Evolutionary conservation across 2,329 filamentous ascomycete species (phyloP), one percentile per base, ranked within the genome.

Genomic region (Aspergillus hiratsukae): DNA sequence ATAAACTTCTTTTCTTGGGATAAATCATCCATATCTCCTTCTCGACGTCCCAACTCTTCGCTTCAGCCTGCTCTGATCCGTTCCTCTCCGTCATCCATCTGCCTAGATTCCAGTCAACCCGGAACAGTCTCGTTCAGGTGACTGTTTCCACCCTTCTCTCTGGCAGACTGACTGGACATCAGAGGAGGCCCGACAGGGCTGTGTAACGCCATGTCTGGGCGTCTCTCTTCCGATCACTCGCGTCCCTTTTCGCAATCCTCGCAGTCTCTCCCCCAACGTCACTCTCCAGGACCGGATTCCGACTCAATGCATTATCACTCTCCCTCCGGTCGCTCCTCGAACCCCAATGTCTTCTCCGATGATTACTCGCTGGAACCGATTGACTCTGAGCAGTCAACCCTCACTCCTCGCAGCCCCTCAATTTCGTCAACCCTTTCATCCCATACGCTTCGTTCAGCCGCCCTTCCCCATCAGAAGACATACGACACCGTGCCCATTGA

Each of bases 311-410:
- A 63, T 66, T 65, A 63, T 51, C 63, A 64, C 17, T 70, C 70
- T 17, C 58, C 53, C 45, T 66, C 69, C 55, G 60, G 62, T 68
- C 68, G 63, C 59, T 69, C 64, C 35, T 69, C 71, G 45, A 74
- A 76, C 59, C 71, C 73, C 49, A 75, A 80, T 64, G 71, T 80
- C 40, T 80, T 80, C 64, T 77, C 77, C 58, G 78, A 80, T 62
- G 76, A 79, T 45, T 78, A 76, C 62, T 77, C 76, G 8, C 62
- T 79, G 61, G 75, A 79, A 59, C 68, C 72, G 11, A 66, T 76
- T 50, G 69, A 77, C 56, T 55, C 67, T 54, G 67, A 70, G 61
- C 65, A 65, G 53, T 64, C 70, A 51, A 66, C 69, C 49, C 65
- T 66, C 37, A 66, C 65, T 35, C 66, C 64, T 51, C 61, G 65